phyloP scores from a whole-genome alignment of 306 rosid species.

The Cucurbita ficifolia region DNA sequence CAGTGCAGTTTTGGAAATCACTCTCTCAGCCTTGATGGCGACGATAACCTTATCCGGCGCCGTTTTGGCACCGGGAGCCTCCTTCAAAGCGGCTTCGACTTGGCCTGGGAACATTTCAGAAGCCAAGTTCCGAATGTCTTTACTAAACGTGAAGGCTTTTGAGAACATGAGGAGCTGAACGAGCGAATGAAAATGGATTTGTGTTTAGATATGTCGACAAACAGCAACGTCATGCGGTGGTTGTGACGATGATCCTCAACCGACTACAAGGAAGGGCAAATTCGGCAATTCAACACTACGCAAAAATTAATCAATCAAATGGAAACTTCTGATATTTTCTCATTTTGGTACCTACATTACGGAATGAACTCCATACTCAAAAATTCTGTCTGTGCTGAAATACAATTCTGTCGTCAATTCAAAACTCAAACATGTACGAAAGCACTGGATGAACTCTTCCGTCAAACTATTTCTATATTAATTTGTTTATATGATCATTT shows the following conservation, averaged over 20 bases:
- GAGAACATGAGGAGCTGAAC: not conserved
- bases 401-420: not conserved
- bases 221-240: conserved; percentile 6
- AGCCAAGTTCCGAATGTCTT: not conserved
- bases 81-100: conserved; percentile 28
- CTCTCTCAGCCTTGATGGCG: conserved; percentile 72
- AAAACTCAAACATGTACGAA: not conserved
- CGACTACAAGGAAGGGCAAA: conserved; percentile 2
- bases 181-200: not conserved
- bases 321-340: not conserved
- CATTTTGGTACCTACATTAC: not conserved
- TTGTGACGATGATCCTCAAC: not conserved
- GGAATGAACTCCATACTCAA: not conserved
- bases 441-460: no score
- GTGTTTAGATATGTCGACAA: not conserved
- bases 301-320: not conserved
- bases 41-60: conserved; percentile 54
- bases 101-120: conserved; percentile 8
- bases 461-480: not conserved
- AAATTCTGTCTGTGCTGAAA: not conserved
- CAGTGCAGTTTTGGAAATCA: conserved; percentile 56
- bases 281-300: not conserved
- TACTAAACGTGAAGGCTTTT: not conserved
- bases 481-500: not conserved
- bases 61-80: conserved; percentile 8